These are phyloP conservation scores for Tetrapisispora fleetii DNA, from an alignment of 805 yeast species.

Conservation along the genomic window DNA sequence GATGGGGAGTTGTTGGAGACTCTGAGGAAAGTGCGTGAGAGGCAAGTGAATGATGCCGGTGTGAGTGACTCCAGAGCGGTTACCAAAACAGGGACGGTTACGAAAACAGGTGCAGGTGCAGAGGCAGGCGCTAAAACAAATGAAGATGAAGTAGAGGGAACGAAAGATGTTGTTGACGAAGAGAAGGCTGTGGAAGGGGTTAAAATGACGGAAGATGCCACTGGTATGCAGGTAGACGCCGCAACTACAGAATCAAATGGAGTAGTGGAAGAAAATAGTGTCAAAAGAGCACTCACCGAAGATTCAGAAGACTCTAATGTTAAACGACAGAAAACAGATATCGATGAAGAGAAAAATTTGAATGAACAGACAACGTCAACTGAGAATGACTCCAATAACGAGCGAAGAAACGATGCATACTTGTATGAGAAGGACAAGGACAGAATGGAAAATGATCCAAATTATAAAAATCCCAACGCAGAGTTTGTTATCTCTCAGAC, in stretches of 20 bases:
- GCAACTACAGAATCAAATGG: constrained; percentile 1
- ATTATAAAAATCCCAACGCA: constrained; percentile 59
- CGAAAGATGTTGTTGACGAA: background rate
- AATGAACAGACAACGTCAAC: background rate
- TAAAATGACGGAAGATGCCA: background rate
- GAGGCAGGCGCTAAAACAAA: too few species aligned
- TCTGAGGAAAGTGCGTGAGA: constrained; percentile 11
- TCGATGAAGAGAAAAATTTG: background rate
- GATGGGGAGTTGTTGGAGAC: constrained; percentile 15
- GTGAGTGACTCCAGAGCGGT: background rate
- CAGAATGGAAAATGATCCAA: constrained; percentile 43
- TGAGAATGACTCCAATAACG: constrained; percentile 1
- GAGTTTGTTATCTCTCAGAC: constrained; percentile 67
- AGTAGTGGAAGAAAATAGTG: background rate
- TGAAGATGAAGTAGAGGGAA: too few species aligned
- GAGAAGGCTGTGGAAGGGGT: background rate
- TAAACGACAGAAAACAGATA: background rate
- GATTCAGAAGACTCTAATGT: background rate
- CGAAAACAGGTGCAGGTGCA: too few species aligned
- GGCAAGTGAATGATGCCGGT: background rate
- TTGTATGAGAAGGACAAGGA: background rate
- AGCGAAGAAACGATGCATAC: background rate
- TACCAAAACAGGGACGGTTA: too few species aligned
- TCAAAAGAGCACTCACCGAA: background rate
- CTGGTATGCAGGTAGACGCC: background rate